phyloP scores from a whole-genome alignment of 768 basidiomycete genomes.

The Leccinum disarticulatum region DNA sequence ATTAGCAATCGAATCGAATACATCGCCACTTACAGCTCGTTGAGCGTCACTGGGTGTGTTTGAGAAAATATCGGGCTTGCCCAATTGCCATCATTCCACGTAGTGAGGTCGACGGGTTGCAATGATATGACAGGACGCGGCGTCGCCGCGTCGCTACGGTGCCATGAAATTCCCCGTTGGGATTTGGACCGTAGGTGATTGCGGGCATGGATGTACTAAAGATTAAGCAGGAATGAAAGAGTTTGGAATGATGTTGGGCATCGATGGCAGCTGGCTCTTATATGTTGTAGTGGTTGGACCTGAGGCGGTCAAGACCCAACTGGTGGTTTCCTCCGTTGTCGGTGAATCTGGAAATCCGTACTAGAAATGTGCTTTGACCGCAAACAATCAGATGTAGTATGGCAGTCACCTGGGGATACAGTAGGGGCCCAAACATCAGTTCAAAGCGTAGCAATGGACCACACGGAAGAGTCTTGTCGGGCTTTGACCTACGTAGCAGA shows the following conservation, averaged over 20 bases:
- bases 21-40: conserved; percentile 38
- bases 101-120: conserved; percentile 23
- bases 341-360: conserved; percentile 6
- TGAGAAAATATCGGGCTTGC: conserved; percentile 19
- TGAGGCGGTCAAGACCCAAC: too few species aligned
- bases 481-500: not conserved
- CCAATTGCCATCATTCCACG: conserved; percentile 29
- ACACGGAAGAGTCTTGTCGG: conserved; percentile 1
- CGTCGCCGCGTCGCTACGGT: too few species aligned
- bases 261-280: conserved; percentile 10
- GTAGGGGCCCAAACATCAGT: not conserved
- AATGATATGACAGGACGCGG: conserved; percentile 5
- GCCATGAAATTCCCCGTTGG: not conserved
- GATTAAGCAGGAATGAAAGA: not conserved
- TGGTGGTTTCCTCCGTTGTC: conserved; percentile 16
- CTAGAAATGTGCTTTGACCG: conserved; percentile 11
- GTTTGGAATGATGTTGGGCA: not conserved
- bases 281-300: too few species aligned
- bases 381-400: conserved; percentile 10
- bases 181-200: conserved; percentile 1
- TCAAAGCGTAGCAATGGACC: not conserved
- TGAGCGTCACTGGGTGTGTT: conserved; percentile 36
- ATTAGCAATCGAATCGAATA: conserved; percentile 2
- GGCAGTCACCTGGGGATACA: conserved; percentile 3
- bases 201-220: conserved; percentile 3